phyloP scores from a whole-genome alignment of 1,284 basidiomycete species.

The Rhodotorula sp. region DNA sequence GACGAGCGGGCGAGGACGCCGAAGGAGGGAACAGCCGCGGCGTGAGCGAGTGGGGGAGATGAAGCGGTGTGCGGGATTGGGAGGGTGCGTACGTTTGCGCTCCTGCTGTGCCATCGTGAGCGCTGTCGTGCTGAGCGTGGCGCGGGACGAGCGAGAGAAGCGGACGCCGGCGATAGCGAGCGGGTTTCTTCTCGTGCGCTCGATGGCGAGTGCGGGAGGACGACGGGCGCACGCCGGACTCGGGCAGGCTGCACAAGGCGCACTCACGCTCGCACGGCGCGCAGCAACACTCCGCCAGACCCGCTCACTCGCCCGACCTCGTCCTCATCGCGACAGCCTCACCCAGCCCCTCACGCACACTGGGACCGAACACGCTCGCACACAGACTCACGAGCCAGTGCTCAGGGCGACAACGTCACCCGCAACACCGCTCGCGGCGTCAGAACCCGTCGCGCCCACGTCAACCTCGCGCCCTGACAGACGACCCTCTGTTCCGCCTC shows the following conservation, averaged over 20 bases:
- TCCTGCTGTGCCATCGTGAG: slow-evolving; percentile 7
- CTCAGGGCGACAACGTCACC: no score
- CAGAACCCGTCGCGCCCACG: no score
- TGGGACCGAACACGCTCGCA: neutral
- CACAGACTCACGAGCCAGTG: neutral
- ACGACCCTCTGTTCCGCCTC: no score
- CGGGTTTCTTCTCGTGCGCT: no score
- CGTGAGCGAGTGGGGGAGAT: neutral
- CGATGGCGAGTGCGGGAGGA: neutral
- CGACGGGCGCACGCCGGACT: neutral
- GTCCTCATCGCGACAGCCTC: neutral
- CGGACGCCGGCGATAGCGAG: neutral
- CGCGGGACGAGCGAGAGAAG: neutral
- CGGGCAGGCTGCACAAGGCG: neutral
- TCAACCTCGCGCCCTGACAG: no score
- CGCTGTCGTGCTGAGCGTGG: neutral
- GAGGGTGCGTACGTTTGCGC: slow-evolving; percentile 19
- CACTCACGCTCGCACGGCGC: slow-evolving; percentile 7
- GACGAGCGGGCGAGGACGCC: neutral
- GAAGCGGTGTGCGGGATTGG: neutral
- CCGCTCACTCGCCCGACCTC: neutral
- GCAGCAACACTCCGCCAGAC: neutral
- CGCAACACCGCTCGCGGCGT: no score
- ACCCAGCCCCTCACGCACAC: neutral
- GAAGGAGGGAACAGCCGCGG: neutral